Base-by-base conservation (phyloP, 345 rosid species). In the Corymbia maculata region DNA sequence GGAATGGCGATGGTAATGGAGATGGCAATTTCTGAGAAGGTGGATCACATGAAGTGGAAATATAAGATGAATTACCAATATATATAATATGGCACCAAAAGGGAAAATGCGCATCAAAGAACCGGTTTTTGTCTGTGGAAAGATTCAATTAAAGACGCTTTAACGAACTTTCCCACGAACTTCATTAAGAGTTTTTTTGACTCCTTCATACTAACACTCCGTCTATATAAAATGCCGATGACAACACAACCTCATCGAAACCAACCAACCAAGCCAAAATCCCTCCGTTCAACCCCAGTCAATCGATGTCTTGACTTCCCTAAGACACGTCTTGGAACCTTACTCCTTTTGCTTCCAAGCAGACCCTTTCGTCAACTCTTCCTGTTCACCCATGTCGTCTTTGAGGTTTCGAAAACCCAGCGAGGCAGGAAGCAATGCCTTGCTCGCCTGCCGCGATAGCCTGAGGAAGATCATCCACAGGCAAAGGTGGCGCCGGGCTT, bases 61-160 rank as follows among this genome's bases (percentile, higher is more conserved):
- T 1, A 7, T 1, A 68, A 30, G 0, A 68, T 8, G 1, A 59
- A 4, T 59, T 64, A 7, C 32, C 0, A 36, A 36, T 32, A 1
- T 2, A 61, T 10, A 3, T 28, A 26, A 61, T 13, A 0, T 8
- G 13, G 2, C 32, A 28, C 4, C 36, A 1, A 64, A 61, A 64
- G 0, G 36, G 36, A 26, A 64, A n/a, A 13, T 1, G 4, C 42
- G 7, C 19, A n/a, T 7, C 0, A 14, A 7, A 64, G 26, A 75
- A 16, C 7, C 24, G 0, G 17, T 5, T 9, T 21, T 0, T 0
- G 13, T 52, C 0, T 5, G n/a, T 3, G 1, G 2, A 28, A 14
- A 8, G 12, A 51, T 0, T 21, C 0, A 3, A 0, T n/a, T 3
- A 15, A 85, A 6, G 0, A 86, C 32, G 51, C 68, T 57, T 16